Evolutionary conservation across 768 basidiomycete genomes (phyloP), one percentile per base, ranked within the genome.

Genomic region (Kwoniella sp.): DNA sequence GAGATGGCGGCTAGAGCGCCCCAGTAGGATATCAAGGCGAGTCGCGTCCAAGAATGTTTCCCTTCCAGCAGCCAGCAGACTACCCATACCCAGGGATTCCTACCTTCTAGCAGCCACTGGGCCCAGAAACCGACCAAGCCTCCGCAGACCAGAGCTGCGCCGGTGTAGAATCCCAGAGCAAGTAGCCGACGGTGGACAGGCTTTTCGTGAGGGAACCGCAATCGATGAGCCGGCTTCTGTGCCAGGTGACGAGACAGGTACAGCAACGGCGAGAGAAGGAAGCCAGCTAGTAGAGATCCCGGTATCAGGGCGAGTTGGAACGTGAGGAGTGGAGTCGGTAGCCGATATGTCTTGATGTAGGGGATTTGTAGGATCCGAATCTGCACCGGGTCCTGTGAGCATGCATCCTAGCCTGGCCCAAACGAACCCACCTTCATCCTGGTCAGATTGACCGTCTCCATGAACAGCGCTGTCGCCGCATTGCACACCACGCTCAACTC

Each of bases 241-340:
- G 92, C 91, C 60, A 91, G 86, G 70, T 90, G 85, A 2, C 95
- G 83, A 15, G 92, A 93, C 17, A 98, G 80, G 38, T 89, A 84
- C 15, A 99, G 84, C 34, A 98, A 78, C 0, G 95, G 95, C 0
- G 89, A 89, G n/a, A 99, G 81, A 7, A 96, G 77, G 75, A 96
- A 89, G 12, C 95, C 95, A n/a, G 84, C 84, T 27, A 98, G 77
- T 51, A 98, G 81, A 0, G 90, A 86, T 20, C 95, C 95, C 3
- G 87, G 88, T 40, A 99, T 86, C 39, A 98, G 80, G 1, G 95
- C 89, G 34, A 92, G 79, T 68, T 98, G 95, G 75, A 89, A 92
- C 33, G 86, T 82, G 43, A 98, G 80, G 15, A 98, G 79, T 10
- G 95, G 93, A 2, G 88, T 93, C 9, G 95, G 91, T 5, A 91